Evolutionary conservation across 78 protist species (phyloP).

Genomic region (Trichosphaerium sp.): DNA sequence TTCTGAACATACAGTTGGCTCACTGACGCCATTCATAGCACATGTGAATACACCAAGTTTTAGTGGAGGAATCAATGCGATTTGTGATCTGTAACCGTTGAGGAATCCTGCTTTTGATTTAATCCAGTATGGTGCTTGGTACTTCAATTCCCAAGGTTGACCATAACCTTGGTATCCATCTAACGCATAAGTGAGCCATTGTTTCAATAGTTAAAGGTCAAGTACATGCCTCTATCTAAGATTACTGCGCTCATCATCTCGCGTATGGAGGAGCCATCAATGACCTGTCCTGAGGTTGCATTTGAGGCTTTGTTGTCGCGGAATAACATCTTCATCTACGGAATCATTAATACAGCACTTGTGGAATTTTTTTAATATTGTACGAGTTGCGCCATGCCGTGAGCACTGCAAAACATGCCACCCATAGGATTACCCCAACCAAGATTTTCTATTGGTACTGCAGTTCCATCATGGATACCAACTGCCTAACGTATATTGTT

Average conservation of each 20-base stretch:
- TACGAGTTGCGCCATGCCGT: conserved; percentile 22
- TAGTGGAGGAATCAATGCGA: conserved; percentile 3
- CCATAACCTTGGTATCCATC: conserved; percentile 29
- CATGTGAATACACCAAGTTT: conserved; percentile 20
- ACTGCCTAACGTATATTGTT: background rate
- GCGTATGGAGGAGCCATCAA: conserved; percentile 6
- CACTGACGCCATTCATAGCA: background rate
- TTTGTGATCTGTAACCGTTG: conserved; percentile 4
- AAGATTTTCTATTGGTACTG: background rate
- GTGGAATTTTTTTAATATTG: no score
- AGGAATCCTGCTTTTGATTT: conserved; percentile 17
- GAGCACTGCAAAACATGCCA: conserved; percentile 4
- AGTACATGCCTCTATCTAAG: conserved; percentile 2
- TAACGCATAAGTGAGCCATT: no score
- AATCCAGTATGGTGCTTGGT: conserved; percentile 14
- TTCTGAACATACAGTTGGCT: conserved; percentile 15
- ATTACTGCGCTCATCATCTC: conserved; percentile 18
- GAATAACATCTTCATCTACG: conserved; percentile 21
- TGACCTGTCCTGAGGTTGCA: conserved; percentile 3
- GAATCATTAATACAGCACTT: no score
- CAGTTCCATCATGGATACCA: conserved; percentile 5
- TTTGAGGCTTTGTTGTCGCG: background rate
- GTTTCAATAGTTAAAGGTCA: no score
- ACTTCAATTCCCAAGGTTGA: conserved; percentile 40
- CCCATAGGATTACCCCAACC: conserved; percentile 42